Base-by-base conservation (phyloP, 2,329 filamentous ascomycete genomes). In the Monosporascus cannonballus region DNA sequence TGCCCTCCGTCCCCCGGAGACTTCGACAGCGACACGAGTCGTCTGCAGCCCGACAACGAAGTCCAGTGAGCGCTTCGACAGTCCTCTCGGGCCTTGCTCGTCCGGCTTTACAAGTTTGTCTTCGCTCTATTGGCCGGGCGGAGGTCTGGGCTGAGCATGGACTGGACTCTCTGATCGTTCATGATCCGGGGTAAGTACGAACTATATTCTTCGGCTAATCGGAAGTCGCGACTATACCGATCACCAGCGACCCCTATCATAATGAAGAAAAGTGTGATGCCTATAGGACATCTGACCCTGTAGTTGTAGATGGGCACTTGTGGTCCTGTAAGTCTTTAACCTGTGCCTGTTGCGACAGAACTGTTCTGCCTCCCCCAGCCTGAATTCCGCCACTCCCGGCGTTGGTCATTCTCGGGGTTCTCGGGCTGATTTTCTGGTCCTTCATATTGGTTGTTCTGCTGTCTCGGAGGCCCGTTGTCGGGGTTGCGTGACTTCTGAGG, bases 331-430 rank as follows among this genome's bases (percentile, higher is more conserved):
- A 49, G 47, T 49, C 36, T 51, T 63, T 66, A 75, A 44, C 69
- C 65, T 34, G 71, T 71, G 50, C 79, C 77, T 27, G 71, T 72
- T 11, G 80, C 71, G 55, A 80, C 77, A 46, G 76, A 73, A 56
- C 72, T 72, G 56, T 71, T 77, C 54, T 76, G 78, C 47, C 76
- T 76, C 27, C 71, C 73, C 74, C 75, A 81, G 38, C 71, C 78
- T 18, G 80, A 83, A 62, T 81, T 81, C 36, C 80, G 75, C 78
- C 80, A 83, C 54, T 83, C 78, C 51, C 76, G 73, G 46, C 75
- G 75, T 55, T 76, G 75, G 47, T 65, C 70, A 47, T 72, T 70
- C 47, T 75, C 72, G 36, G 69, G 61, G 38, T 63, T 68, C 55
- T 73, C 69, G 24, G 71, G 61, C 48, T 71, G 71, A 52, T 67